Conservation (phyloP, 768 basidiomycete species). For the Hericium erinaceus region DNA sequence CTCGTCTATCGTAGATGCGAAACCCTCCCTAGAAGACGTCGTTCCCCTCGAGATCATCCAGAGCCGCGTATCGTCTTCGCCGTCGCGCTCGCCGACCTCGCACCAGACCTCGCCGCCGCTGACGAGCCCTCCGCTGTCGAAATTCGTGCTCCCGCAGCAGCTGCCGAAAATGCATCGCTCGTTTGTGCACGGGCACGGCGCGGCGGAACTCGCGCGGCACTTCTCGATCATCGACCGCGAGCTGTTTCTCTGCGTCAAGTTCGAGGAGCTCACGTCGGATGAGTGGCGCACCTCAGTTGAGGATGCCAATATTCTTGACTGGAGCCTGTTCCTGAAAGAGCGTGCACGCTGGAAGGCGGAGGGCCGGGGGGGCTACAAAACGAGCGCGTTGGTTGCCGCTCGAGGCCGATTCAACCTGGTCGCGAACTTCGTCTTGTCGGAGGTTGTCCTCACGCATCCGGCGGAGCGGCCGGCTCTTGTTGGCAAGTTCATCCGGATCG, state of each 20-base stretch:
- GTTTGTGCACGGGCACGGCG: slow-evolving; percentile 57
- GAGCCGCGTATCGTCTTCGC: slow-evolving; percentile 39
- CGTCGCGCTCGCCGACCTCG: slow-evolving; percentile 23
- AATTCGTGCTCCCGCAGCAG: neutral
- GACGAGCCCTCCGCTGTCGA: slow-evolving; percentile 1
- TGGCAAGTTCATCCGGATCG: slow-evolving; percentile 76
- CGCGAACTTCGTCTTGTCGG: slow-evolving; percentile 70
- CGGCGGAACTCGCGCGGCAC: slow-evolving; percentile 60
- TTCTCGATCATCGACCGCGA: slow-evolving; percentile 87
- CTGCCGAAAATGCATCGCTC: slow-evolving; percentile 45
- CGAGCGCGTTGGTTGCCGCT: slow-evolving; percentile 62
- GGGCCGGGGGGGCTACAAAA: slow-evolving; percentile 45
- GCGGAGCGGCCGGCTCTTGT: slow-evolving; percentile 56
- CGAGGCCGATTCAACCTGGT: slow-evolving; percentile 81
- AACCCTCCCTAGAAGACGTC: slow-evolving; percentile 48
- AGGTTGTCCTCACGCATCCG: slow-evolving; percentile 69
- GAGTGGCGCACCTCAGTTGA: slow-evolving; percentile 58
- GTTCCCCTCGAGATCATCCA: slow-evolving; percentile 60
- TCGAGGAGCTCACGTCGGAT: slow-evolving; percentile 77
- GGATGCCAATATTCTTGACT: slow-evolving; percentile 65
- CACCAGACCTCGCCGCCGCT: slow-evolving; percentile 14
- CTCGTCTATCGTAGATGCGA: slow-evolving; percentile 29
- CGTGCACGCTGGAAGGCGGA: slow-evolving; percentile 61
- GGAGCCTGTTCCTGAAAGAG: slow-evolving; percentile 75
- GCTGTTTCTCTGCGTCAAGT: slow-evolving; percentile 73